phyloP scores from a whole-genome alignment of 2,329 filamentous ascomycete genomes.

The Arthrobotrys iridis region DNA sequence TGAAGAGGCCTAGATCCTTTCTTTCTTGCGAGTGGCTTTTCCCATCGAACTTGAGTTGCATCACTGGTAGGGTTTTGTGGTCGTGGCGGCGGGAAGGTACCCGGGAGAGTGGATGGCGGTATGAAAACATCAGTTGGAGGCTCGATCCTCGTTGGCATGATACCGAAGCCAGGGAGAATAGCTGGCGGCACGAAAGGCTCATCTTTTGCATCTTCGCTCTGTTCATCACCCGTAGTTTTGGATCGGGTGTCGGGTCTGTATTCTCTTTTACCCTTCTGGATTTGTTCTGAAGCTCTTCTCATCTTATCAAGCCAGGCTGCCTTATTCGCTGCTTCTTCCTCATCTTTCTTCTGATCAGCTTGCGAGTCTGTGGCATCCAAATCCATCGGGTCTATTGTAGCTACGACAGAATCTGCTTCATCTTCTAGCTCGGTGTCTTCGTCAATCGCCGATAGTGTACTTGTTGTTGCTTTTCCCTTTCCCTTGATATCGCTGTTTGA shows the following conservation, averaged over 20 bases:
- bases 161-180: too few relatives aligned
- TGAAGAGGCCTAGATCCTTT: not conserved
- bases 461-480: not conserved
- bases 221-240: not conserved
- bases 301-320: conserved; percentile 7
- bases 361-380: not conserved
- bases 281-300: conserved; percentile 1
- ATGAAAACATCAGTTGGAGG: not conserved
- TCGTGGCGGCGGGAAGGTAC: not conserved
- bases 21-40: not conserved
- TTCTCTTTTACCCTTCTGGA: not conserved
- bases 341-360: not conserved
- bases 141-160: too few relatives aligned
- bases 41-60: not conserved
- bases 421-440: not conserved
- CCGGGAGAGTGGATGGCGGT: not conserved
- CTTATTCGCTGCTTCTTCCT: not conserved
- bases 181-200: not conserved
- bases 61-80: not conserved
- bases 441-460: not conserved
- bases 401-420: too few relatives aligned
- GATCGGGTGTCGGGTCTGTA: too few relatives aligned
- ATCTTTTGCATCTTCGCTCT: not conserved
- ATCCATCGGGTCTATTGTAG: not conserved
- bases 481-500: too few relatives aligned